Evolutionary conservation across 2,329 filamentous ascomycete genomes (phyloP).

Genomic region (Trichoderma harzianum): DNA sequence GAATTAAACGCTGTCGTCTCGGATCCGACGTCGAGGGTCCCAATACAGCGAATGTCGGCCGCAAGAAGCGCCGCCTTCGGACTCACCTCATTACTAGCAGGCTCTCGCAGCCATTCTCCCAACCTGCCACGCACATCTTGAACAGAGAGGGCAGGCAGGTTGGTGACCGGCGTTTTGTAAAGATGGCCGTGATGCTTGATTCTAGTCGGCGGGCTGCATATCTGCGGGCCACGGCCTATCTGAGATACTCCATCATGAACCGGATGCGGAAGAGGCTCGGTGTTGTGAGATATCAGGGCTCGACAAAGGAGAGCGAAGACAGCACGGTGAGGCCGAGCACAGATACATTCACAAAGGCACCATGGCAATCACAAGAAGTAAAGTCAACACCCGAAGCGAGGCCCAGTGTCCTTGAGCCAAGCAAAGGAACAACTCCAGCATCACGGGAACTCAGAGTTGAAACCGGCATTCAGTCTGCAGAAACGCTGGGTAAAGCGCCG

Average conservation of each 20-base stretch:
- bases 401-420: background rate
- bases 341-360: conserved; percentile 23
- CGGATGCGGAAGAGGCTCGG: conserved; percentile 48
- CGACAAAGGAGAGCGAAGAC: conserved; percentile 30
- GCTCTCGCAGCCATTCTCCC: conserved; percentile 65
- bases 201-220: conserved; percentile 38
- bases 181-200: conserved; percentile 43
- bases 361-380: conserved; percentile 25
- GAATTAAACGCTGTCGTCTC: conserved; percentile 50
- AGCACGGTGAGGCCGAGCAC: conserved; percentile 23
- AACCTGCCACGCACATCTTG: conserved; percentile 66
- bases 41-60: conserved; percentile 46
- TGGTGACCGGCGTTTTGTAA: conserved; percentile 48
- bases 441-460: background rate
- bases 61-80: conserved; percentile 66
- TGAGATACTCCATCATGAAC: conserved; percentile 66
- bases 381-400: conserved; percentile 24
- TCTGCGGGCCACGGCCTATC: conserved; percentile 50
- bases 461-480: background rate
- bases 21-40: conserved; percentile 58
- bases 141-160: conserved; percentile 51
- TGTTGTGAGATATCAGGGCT: conserved; percentile 28
- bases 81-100: conserved; percentile 64
- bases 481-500: conserved; percentile 23
- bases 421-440: background rate